Conservation (phyloP, 495 filamentous ascomycete genomes). For the Podospora tetraspora region DNA sequence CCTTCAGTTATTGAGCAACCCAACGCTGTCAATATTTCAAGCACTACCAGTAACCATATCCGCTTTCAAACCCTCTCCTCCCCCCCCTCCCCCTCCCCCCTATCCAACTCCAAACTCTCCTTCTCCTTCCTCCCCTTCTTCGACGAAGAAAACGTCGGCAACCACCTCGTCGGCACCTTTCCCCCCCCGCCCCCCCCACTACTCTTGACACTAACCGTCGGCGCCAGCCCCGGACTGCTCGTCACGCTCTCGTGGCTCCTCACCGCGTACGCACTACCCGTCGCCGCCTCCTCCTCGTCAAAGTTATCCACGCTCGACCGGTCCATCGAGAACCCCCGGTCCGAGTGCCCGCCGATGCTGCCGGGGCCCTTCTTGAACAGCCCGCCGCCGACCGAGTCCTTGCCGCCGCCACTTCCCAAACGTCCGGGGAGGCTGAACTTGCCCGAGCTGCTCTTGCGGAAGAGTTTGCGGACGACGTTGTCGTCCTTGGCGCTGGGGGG, state of each 20-base stretch:
- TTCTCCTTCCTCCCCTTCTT: conserved; percentile 48
- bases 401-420: conserved; percentile 44
- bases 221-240: conserved; percentile 36
- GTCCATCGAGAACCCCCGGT: conserved; percentile 38
- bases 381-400: conserved; percentile 41
- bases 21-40: background rate
- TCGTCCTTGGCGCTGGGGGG: conserved; percentile 47
- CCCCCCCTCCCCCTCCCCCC: conserved; percentile 24
- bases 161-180: conserved; percentile 39
- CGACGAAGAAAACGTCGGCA: conserved; percentile 34
- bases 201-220: conserved; percentile 20
- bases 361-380: conserved; percentile 59
- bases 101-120: conserved; percentile 44
- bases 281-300: conserved; percentile 39
- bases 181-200: conserved; percentile 19
- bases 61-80: background rate
- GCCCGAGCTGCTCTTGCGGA: conserved; percentile 71
- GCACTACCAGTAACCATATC: background rate
- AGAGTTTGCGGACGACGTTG: conserved; percentile 62
- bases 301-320: conserved; percentile 47
- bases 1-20: background rate
- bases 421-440: conserved; percentile 69
- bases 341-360: conserved; percentile 39
- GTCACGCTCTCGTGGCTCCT: conserved; percentile 43
- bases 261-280: conserved; percentile 22